Base-by-base conservation (phyloP, 257 asterid species). In the Fraxinus anomala region DNA sequence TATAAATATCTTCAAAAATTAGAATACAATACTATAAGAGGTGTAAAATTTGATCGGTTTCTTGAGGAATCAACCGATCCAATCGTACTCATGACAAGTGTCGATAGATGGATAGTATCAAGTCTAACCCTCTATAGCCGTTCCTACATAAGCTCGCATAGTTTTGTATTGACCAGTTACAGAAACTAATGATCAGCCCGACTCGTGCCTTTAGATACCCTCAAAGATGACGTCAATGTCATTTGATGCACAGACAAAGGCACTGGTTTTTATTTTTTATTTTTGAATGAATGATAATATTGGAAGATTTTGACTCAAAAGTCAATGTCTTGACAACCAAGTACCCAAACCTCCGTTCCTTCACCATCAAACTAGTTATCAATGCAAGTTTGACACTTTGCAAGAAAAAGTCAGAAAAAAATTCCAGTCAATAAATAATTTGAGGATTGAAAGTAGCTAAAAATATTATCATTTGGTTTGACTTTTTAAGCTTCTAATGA, bases 391-490 rank as follows among this genome's bases (percentile, higher is more conserved):
- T 24, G 69, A 63, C 69, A 23, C 31, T 59, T 4, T 11, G 69
- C 36, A 23, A 63, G 69, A 63, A 63, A 63, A 24, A 23, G 34
- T 63, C 69, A 63, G 69, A 63, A 63, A 26, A 26, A 63, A 63
- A 10, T 63, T 31, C 30, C 16, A 63, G 26, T 63, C 30, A 23
- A 63, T 24, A 63, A 63, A 23, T 59, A 21, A 59, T 59, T n/a
- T 30, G 1, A 14, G 8, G n/a, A 59, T 59, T 54, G 65, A 54
- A 54, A 54, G 4, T 11, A 17, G 11, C 23, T 5, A 6, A 56
- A 56, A 56, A n/a, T 19, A n/a, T 59, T 59, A 59, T 59, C 28
- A 1, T n/a, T 59, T 59, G 9, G 36, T 63, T 63, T 63, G 69
- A 63, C 68, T 26, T 61, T 63, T 77, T 19, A 2, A 1, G 21